Evolutionary conservation across 768 basidiomycete genomes (phyloP).

Genomic region (Boletus sp.): DNA sequence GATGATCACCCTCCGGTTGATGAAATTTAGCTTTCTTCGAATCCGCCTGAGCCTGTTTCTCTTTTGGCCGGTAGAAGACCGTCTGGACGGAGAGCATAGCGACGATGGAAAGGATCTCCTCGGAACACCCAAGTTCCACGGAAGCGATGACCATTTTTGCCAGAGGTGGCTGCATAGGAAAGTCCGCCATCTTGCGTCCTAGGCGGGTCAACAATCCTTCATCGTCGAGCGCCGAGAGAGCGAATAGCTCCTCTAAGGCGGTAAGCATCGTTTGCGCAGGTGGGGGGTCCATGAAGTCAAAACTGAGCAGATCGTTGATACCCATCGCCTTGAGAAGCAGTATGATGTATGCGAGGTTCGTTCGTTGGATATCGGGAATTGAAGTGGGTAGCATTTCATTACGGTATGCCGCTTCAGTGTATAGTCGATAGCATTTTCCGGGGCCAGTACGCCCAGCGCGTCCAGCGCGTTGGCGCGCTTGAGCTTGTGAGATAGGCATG

Average conservation of each 20-base stretch:
- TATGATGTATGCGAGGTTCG: constrained; percentile 90
- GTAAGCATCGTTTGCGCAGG: constrained; percentile 97
- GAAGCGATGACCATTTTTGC: constrained; percentile 99
- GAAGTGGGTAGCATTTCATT: constrained; percentile 99
- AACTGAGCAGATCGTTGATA: constrained; percentile 94
- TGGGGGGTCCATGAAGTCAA: constrained; percentile 99
- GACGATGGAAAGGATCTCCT: constrained; percentile 95
- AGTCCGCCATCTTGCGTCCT: constrained; percentile 99
- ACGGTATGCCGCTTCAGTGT: constrained; percentile 96
- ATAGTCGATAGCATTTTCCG: constrained; percentile 96
- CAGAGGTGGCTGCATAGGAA: constrained; percentile 94
- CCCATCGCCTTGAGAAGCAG: constrained; percentile 98
- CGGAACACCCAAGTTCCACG: constrained; percentile 95
- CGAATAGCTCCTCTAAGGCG: constrained; percentile 91
- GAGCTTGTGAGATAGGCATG: constrained; percentile 98
- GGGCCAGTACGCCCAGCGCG: constrained; percentile 98
- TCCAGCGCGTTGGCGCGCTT: constrained; percentile 92
- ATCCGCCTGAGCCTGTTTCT: constrained; percentile 98
- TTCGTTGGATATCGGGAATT: constrained; percentile 96
- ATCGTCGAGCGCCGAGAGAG: constrained; percentile 93
- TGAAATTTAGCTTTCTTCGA: constrained; percentile 99
- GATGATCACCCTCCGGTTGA: constrained; percentile 96
- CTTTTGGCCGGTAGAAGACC: constrained; percentile 98
- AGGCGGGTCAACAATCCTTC: constrained; percentile 93
- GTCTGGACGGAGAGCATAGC: constrained; percentile 97